Conservation (phyloP, 176 grass and related monocot species). For the Alloteropsis semialata region DNA sequence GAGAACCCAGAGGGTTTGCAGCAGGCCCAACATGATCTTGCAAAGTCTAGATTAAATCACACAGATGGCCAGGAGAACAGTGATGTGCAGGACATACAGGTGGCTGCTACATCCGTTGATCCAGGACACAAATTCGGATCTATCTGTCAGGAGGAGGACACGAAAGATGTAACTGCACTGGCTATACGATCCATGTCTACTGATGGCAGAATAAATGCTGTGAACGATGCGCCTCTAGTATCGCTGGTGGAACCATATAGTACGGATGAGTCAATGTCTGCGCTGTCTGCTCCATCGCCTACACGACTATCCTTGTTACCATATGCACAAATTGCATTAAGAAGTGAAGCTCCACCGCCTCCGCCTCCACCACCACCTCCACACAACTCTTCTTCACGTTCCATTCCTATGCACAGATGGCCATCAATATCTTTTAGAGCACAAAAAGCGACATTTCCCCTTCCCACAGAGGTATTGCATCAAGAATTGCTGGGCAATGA, state of each 20-base stretch:
- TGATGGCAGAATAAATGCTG: constrained; percentile 35
- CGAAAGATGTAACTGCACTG: constrained; percentile 71
- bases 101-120: constrained; percentile 45
- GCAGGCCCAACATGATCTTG: constrained; percentile 38
- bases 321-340: constrained; percentile 23
- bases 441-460: constrained; percentile 1
- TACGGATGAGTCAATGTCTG: constrained; percentile 3
- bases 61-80: constrained; percentile 36
- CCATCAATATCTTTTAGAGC: constrained; percentile 18
- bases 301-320: constrained; percentile 9
- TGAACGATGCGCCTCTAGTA: constrained; percentile 13
- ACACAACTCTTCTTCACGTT: constrained; percentile 1
- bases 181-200: constrained; percentile 49
- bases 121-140: constrained; percentile 39
- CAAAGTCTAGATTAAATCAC: constrained; percentile 32
- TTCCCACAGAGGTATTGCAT: too few relatives aligned
- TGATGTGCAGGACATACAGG: constrained; percentile 72
- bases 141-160: constrained; percentile 61
- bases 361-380: constrained; percentile 26
- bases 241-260: background rate
- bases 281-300: background rate
- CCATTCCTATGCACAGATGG: background rate
- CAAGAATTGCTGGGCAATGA: constrained; percentile 76
- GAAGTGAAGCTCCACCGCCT: constrained; percentile 26
- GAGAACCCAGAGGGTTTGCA: constrained; percentile 57